Evolutionary conservation across 106 monocot genomes (phyloP).

Genomic region (Acorus calamus): DNA sequence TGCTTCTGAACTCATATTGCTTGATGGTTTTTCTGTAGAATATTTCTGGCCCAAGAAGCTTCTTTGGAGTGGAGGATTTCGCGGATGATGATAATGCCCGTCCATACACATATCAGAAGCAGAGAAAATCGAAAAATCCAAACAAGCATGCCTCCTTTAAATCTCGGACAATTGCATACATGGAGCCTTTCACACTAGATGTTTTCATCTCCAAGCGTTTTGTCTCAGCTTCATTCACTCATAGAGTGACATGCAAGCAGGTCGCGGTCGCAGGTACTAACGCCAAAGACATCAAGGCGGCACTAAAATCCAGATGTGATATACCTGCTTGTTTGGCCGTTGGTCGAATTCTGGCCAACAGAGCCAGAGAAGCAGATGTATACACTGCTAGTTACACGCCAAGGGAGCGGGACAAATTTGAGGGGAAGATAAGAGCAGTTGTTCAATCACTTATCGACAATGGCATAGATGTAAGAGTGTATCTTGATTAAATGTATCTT

Average conservation of each 20-base stretch:
- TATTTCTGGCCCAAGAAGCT: constrained; percentile 53
- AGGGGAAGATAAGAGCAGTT: constrained; percentile 86
- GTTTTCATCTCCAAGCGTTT: constrained; percentile 94
- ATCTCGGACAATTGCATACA: constrained; percentile 77
- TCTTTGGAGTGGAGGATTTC: constrained; percentile 93
- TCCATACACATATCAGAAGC: constrained; percentile 85
- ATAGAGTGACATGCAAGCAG: constrained; percentile 80
- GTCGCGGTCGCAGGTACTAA: constrained; percentile 95
- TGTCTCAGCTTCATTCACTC: constrained; percentile 83
- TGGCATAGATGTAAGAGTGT: constrained; percentile 89
- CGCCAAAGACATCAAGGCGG: constrained; percentile 91
- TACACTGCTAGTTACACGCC: constrained; percentile 75
- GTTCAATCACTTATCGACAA: constrained; percentile 88
- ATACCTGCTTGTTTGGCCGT: constrained; percentile 84
- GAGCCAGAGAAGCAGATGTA: constrained; percentile 84
- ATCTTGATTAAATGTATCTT: constrained; percentile 52
- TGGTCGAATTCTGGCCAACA: constrained; percentile 63
- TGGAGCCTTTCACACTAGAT: constrained; percentile 89
- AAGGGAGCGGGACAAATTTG: constrained; percentile 79
- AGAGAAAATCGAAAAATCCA: constrained; percentile 69
- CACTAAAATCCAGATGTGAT: constrained; percentile 65
- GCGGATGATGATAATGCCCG: constrained; percentile 84
- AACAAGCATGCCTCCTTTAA: constrained; percentile 89
- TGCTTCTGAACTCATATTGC: too few species aligned
- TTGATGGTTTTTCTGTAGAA: too few species aligned